phyloP scores from a whole-genome alignment of 2,329 filamentous ascomycete species.

The Botrytis deweyae region DNA sequence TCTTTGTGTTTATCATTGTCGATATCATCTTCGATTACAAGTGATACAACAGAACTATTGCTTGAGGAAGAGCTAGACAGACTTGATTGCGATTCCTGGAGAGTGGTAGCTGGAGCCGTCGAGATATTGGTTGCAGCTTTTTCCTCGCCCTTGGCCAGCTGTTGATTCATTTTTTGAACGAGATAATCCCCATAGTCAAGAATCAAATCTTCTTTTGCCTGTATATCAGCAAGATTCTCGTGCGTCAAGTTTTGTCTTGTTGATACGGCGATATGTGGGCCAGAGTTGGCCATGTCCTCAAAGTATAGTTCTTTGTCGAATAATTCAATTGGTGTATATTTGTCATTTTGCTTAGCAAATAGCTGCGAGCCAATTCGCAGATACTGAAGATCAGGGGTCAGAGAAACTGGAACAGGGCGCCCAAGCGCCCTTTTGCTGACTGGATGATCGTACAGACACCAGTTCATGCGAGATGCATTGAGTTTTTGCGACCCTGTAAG shows the following conservation, averaged over 20 bases:
- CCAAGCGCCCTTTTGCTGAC: not conserved
- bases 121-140: not conserved
- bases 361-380: not conserved
- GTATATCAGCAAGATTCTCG: not conserved
- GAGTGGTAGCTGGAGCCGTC: not conserved
- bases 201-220: not conserved
- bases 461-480: not conserved
- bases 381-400: not conserved
- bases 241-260: not conserved
- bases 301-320: not conserved
- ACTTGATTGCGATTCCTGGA: not conserved
- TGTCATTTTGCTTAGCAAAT: not conserved
- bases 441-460: conserved; percentile 5
- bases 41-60: not conserved
- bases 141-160: not conserved
- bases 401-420: conserved; percentile 1
- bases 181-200: conserved; percentile 9
- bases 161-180: not conserved
- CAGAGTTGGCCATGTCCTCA: not conserved
- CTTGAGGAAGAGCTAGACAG: not conserved
- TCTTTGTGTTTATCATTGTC: not conserved
- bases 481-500: not conserved
- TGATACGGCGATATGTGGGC: not conserved
- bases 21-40: not conserved
- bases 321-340: not conserved